Base-by-base conservation (phyloP, 805 yeast species). In the Candida boleticola region DNA sequence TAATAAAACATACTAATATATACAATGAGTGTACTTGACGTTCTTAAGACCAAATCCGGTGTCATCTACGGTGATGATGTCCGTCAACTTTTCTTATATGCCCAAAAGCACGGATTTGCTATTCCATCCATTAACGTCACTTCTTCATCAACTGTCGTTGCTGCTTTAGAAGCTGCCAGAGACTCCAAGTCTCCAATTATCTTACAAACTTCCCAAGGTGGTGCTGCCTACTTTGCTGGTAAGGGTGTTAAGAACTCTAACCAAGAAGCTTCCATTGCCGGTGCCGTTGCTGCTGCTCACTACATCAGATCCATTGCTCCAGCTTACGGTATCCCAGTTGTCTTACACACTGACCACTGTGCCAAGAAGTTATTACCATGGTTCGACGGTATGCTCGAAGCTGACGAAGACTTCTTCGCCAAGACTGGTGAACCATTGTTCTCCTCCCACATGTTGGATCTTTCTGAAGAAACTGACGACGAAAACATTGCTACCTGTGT, bases 181-280 rank as follows among this genome's bases (percentile, higher is more conserved):
- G 76, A 71, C 59, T 51, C 44, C 62, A 68, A 68, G 58, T 85
- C 96, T 49, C 99, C 99, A 76, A 89, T 93, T 74, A 88, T 93
- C 68, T 76, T 93, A 66, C 99, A 93, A 77, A 82, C 92, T 57
- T 92, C 98, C 48, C 89, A 93, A 73, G 99, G 99, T 77, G 99
- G 99, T 79, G 96, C 99, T 57, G 98, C 98, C 52, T 93, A 82
- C 88, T 93, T 93, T 68, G 99, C 99, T 53, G 99, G 99, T 77
- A 93, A 93, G 83, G 99, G 98, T 77, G 89, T 93, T 57, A 78
- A 80, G 68, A 93, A 93, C 86, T 78, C 77, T 61, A 84, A 88
- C 78, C 98, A 93, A 77, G 74, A 76, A 61, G 99, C 98, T 48
- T 85, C 98, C 50, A 87, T 93, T 72, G 83, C 82, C 46, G 99